Evolutionary conservation across 176 grass and related monocot species (phyloP), one percentile per base, ranked within the genome.

Genomic region (Phoenix dactylifera): DNA sequence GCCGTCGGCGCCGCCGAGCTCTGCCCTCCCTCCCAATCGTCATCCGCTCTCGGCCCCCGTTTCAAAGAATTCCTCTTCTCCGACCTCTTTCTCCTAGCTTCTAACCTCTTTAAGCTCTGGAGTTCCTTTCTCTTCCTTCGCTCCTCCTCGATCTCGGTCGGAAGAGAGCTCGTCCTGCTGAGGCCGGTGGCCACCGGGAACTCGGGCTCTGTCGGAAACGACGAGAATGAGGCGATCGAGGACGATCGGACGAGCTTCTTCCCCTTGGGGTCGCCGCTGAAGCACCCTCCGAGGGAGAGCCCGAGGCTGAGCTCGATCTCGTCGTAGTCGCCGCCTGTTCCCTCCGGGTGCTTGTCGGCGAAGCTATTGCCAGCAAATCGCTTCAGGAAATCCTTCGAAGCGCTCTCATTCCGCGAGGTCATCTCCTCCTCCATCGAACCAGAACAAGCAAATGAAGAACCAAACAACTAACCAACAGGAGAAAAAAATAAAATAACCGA

Each of bases 51-150:
- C 56, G 50, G 18, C 23, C 17, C 62, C 26, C 2, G 30, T 63
- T 76, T 86, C 64, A 98, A 71, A 7, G 88, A 89, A 76, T 79
- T 98, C 5, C 82, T 80, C 16, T 85, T 83, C 79, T 93, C 85
- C 20, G 89, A 70, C 18, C 84, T 79, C 79, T 93, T 92, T 69
- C 87, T 80, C 82, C 93, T 98, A n/a, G 85, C 88, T 64, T 85
- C 79, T 26, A 89, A 26, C 6, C 88, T 77, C 71, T 88, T 81
- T 70, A 83, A 59, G 66, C 82, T 86, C 88, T 86, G 84, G 60
- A 89, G 62, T 50, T 85, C 85, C 18, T 76, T 84, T 16, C 76
- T 83, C 53, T 86, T 81, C 49, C 77, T 60, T 52, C 77, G 63
- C 26, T 84, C 76, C 64, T 92, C 94, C 63, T 86, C 77, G 18